Evolutionary conservation across 768 basidiomycete species (phyloP), one percentile per base, ranked within the genome.

Genomic region (Pulveroboletus sp.): DNA sequence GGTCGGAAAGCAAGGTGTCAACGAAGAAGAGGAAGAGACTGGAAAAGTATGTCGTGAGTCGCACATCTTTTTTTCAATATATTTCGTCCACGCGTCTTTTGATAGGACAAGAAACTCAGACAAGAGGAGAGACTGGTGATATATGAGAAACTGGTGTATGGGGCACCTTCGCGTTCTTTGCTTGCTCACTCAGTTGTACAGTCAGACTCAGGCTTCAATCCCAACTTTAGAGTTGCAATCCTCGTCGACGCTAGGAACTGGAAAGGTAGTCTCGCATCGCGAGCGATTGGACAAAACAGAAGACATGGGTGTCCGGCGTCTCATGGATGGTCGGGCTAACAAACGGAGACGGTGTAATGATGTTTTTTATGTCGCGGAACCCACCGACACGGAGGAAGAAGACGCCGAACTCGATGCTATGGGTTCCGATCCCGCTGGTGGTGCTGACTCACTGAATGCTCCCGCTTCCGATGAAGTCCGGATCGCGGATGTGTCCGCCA

Each of bases 11-110:
- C 4, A 88, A 86, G 63, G 83, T 89, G 75, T 86, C 80, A 37
- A 79, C 72, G 49, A 93, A 93, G 73, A 94, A 91, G 72, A 85
- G 82, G 72, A 93, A 88, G 65, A 74, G 90, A 45, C 71, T 98
- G 5, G 94, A 97, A 55, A 90, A 90, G 55, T 98, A 93, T 61
- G 93, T 97, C 59, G 92, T 91, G 48, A 60, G 85, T 70, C 14
- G 19, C 35, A 5, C 2, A 17, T 29, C 11, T 13, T 27, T 23
- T 49, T 35, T 26, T n/a, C 20, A 14, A 27, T 26, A 13, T 6
- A 22, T 22, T 40, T 41, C 22, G 5, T 40, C 51, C 36, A 60
- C 24, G 4, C 32, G 14, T 36, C 12, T 36, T 31, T 40, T 9
- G 49, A 41, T 54, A 93, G 91, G 87, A 91, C 43, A 93, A 93